These are phyloP conservation scores for Ilyonectria sp. DNA, from an alignment of 2,329 filamentous ascomycete species.

Conservation along the genomic window DNA sequence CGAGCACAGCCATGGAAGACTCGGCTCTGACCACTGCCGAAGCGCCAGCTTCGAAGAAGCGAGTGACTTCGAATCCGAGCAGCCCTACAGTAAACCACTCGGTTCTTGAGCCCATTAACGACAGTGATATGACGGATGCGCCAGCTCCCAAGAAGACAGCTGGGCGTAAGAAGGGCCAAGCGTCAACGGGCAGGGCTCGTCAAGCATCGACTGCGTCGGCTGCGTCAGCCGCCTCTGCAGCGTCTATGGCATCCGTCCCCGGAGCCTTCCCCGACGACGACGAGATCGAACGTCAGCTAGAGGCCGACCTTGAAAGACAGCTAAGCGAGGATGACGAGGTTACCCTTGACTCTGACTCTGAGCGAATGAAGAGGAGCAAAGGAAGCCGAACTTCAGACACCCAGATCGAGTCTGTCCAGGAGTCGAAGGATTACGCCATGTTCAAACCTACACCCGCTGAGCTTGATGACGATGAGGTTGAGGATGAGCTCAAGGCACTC, in stretches of 20 bases:
- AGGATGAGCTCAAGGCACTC: slow-evolving; percentile 66
- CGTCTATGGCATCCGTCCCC: slow-evolving; percentile 58
- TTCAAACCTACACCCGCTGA: slow-evolving; percentile 64
- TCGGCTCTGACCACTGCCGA: slow-evolving; percentile 59
- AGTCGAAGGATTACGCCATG: slow-evolving; percentile 64
- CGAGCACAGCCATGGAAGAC: slow-evolving; percentile 72
- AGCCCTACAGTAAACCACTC: slow-evolving; percentile 62
- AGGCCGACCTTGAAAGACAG: slow-evolving; percentile 74
- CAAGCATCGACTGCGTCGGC: slow-evolving; percentile 57
- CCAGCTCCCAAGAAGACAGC: slow-evolving; percentile 48
- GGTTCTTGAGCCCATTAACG: slow-evolving; percentile 55
- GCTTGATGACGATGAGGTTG: slow-evolving; percentile 63
- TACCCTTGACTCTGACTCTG: slow-evolving; percentile 62
- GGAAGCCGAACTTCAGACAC: slow-evolving; percentile 49
- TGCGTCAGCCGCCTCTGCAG: slow-evolving; percentile 66
- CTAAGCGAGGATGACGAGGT: slow-evolving; percentile 68
- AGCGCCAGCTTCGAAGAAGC: slow-evolving; percentile 71
- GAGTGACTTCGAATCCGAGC: slow-evolving; percentile 65
- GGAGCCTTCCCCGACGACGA: slow-evolving; percentile 70
- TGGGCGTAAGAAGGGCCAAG: slow-evolving; percentile 57
- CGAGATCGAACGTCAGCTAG: slow-evolving; percentile 76
- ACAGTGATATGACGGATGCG: slow-evolving; percentile 59
- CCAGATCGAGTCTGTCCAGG: slow-evolving; percentile 43
- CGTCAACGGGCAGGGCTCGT: slow-evolving; percentile 57
- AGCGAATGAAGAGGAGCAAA: slow-evolving; percentile 54